These are phyloP conservation scores for Aeminium ludgeri DNA, from an alignment of 495 filamentous ascomycete species.

Conservation along the genomic window DNA sequence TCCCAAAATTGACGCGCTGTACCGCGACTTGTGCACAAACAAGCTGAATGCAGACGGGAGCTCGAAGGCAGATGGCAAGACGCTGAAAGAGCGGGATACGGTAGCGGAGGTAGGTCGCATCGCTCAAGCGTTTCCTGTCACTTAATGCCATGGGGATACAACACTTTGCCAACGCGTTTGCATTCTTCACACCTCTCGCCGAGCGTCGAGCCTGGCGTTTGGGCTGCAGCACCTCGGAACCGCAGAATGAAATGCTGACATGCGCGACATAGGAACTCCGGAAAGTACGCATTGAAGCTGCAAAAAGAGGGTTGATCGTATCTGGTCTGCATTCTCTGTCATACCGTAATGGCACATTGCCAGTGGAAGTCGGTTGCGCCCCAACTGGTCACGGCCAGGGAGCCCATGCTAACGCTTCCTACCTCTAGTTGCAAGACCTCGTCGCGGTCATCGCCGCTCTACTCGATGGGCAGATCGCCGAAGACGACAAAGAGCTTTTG, in stretches of 20 bases:
- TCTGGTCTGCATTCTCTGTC: neutral
- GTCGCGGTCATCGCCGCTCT: constrained; percentile 5
- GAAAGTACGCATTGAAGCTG: constrained; percentile 2
- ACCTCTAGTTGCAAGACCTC: constrained; percentile 6
- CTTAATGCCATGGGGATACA: neutral
- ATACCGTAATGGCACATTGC: constrained; percentile 1
- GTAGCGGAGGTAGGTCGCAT: constrained; percentile 14
- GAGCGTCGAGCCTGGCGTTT: no score
- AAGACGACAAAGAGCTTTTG: constrained; percentile 7
- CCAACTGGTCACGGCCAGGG: neutral
- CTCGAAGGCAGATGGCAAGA: constrained; percentile 20
- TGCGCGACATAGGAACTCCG: constrained; percentile 3
- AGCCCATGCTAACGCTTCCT: neutral
- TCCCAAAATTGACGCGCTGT: constrained; percentile 25
- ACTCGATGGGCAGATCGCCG: constrained; percentile 4
- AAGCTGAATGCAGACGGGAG: constrained; percentile 25
- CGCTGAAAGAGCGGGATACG: constrained; percentile 18
- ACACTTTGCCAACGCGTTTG: no score
- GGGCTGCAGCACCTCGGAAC: no score
- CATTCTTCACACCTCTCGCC: no score
- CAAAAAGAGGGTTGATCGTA: neutral
- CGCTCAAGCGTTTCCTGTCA: neutral
- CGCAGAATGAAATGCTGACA: no score
- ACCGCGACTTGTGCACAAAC: constrained; percentile 20
- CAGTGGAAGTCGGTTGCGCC: constrained; percentile 8